Conservation (phyloP, 768 basidiomycete species). For the Naganishia antarctica region DNA sequence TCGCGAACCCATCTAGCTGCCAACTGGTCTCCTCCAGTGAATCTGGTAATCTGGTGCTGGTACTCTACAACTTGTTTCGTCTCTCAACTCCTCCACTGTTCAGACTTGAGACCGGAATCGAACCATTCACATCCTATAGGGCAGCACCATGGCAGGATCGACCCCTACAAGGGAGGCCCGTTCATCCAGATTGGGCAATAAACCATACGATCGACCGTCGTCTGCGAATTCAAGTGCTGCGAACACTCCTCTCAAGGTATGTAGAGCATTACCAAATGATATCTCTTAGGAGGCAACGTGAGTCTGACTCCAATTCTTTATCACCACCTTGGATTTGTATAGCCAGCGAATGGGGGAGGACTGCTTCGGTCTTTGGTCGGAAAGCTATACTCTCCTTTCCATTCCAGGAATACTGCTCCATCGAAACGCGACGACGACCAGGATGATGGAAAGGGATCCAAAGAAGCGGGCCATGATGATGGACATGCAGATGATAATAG, state of each 20-base stretch:
- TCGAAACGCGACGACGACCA: not conserved
- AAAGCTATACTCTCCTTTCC: slow-evolving; percentile 17
- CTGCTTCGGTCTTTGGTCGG: slow-evolving; percentile 8
- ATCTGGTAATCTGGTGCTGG: no score
- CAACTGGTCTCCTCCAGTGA: no score
- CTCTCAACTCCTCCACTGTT: no score
- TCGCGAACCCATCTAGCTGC: no score
- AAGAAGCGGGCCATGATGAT: not conserved
- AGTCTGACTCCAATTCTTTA: not conserved
- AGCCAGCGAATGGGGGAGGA: not conserved
- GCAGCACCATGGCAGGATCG: slow-evolving; percentile 2
- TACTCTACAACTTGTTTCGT: no score
- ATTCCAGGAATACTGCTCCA: not conserved
- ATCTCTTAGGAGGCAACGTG: not conserved
- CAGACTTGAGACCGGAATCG: no score
- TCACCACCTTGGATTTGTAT: not conserved
- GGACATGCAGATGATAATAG: not conserved
- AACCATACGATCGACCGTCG: slow-evolving; percentile 18
- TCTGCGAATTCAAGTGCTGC: slow-evolving; percentile 11
- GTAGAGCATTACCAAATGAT: not conserved
- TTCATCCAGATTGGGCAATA: slow-evolving; percentile 2
- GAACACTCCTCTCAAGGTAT: slow-evolving; percentile 6
- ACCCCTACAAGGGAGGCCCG: slow-evolving; percentile 17
- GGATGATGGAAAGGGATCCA: not conserved
- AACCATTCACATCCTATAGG: no score